Percentiles rank a stretch among this genome's conserved stretches.
These are phyloP conservation scores for Gryganskiella cystojenkinii DNA, from an alignment of 192 early-diverging fungal species.

Conservation along the genomic window DNA sequence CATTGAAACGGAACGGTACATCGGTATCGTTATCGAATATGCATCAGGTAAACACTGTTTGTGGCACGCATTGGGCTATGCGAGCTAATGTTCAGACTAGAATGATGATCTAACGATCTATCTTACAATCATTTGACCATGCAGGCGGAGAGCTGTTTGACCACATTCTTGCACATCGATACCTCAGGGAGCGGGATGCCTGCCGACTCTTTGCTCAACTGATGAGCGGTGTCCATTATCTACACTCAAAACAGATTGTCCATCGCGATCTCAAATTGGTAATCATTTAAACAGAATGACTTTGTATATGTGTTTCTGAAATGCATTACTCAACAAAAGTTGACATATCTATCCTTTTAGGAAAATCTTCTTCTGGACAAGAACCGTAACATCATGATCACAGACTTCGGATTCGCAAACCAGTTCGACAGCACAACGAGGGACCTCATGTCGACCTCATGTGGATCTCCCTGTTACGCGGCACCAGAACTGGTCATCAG, in stretches of 20 bases:
- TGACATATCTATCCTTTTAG: conserved; percentile 40
- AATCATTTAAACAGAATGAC: conserved; percentile 28
- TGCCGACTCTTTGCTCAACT: conserved; percentile 93
- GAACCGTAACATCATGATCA: conserved; percentile 94
- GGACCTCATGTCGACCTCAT: conserved; percentile 92
- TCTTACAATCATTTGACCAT: neutral
- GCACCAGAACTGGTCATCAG: conserved; percentile 98
- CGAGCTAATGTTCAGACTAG: neutral
- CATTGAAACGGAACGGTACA: conserved; percentile 95
- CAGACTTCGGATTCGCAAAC: conserved; percentile 99
- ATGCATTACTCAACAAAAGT: neutral
- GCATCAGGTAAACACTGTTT: conserved; percentile 82
- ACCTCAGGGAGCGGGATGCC: conserved; percentile 93
- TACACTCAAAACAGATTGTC: conserved; percentile 94
- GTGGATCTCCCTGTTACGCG: conserved; percentile 98
- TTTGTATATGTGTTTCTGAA: neutral
- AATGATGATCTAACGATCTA: neutral
- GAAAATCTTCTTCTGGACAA: conserved; percentile 96
- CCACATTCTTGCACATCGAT: conserved; percentile 95
- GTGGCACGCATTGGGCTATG: conserved; percentile 57
- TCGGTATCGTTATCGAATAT: conserved; percentile 97
- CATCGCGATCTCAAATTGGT: conserved; percentile 97
- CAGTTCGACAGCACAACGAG: conserved; percentile 78
- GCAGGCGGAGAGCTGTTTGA: conserved; percentile 96
- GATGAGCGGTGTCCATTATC: conserved; percentile 90